phyloP scores from a whole-genome alignment of 2,329 filamentous ascomycete species.

The Gaeumannomyces tritici region DNA sequence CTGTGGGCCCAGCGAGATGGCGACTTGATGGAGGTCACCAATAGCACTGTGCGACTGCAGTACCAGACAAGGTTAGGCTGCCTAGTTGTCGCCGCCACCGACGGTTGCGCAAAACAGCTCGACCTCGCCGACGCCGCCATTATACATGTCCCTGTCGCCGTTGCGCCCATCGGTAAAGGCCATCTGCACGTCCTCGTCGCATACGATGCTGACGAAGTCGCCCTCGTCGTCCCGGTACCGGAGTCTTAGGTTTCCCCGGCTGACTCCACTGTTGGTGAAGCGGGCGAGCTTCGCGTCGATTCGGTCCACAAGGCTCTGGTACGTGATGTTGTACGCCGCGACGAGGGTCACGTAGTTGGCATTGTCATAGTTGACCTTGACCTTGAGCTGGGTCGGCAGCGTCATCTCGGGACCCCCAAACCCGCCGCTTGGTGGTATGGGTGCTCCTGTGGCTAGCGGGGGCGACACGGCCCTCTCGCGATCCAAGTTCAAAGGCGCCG shows the following conservation, averaged over 20 bases:
- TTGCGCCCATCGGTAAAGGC: conserved; percentile 94
- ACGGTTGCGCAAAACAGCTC: conserved; percentile 68
- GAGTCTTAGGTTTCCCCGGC: conserved; percentile 71
- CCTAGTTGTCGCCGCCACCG: conserved; percentile 11
- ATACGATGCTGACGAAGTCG: conserved; percentile 87
- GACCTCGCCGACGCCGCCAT: conserved; percentile 76
- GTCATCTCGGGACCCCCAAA: conserved; percentile 28
- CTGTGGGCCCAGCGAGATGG: too few species aligned
- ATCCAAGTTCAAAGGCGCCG: conserved; percentile 24
- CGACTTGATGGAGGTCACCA: too few species aligned
- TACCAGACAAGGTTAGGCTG: too few species aligned
- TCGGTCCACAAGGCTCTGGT: conserved; percentile 85
- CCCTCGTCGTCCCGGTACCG: conserved; percentile 89
- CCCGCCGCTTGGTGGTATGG: conserved; percentile 13
- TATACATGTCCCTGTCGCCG: conserved; percentile 43
- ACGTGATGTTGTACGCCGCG: conserved; percentile 89
- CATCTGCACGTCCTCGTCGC: conserved; percentile 91
- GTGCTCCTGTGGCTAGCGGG: conserved; percentile 27
- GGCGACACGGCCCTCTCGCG: conserved; percentile 15
- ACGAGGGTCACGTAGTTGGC: conserved; percentile 93
- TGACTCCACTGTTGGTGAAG: conserved; percentile 76
- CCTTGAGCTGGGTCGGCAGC: conserved; percentile 72
- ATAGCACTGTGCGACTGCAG: too few species aligned
- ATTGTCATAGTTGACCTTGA: conserved; percentile 81
- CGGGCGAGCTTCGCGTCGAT: conserved; percentile 91